Base-by-base conservation (phyloP, 2,329 filamentous ascomycete species). In the Penicillium sp. region DNA sequence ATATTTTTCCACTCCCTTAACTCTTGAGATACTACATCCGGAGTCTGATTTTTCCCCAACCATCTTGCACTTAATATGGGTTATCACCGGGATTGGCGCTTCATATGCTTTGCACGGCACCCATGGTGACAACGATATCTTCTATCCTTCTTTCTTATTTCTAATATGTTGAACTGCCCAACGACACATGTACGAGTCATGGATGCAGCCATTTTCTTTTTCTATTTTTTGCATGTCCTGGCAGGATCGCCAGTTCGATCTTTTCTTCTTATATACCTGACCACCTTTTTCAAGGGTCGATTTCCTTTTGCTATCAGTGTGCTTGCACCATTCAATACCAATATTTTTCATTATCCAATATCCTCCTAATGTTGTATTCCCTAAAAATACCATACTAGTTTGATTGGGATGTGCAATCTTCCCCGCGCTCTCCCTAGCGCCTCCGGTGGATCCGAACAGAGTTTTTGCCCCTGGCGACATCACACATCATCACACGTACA, bases 341-440 rank as follows among this genome's bases (percentile, higher is more conserved):
- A 31, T 27, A 29, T 48, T 11, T 39, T 63, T 29, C 10, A 23
- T 25, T 23, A 23, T 25, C 16, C 21, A 23, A 4, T 41, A 34
- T 34, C 16, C 15, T 34, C 33, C 33, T 2, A 16, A 15, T n/a
- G n/a, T 39, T 2, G 41, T 44, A 29, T 44, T 9, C 23, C 27
- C 38, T 44, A n/a, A 23, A 34, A 55, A 41, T 49, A 58, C 54
- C 52, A 19, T 49, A 54, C 52, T 50, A 15, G 55, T 64, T 62
- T 62, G 49, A 66, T 66, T 66, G 54, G 55, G 64, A 65, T 66
- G 58, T 61, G 64, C 64, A 54, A 58, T 60, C 52, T 66, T 59
- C 64, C 64, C 61, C 64, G 59, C 61, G 59, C 36, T 52, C 49
- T 46, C 29, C 29, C 52, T 61, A 62, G 63, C 59, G 64, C 38